Percentiles rank a stretch among this genome's conserved stretches.
Evolutionary conservation across 345 rosid genomes (phyloP).

Genomic region (Lumnitzera littorea): DNA sequence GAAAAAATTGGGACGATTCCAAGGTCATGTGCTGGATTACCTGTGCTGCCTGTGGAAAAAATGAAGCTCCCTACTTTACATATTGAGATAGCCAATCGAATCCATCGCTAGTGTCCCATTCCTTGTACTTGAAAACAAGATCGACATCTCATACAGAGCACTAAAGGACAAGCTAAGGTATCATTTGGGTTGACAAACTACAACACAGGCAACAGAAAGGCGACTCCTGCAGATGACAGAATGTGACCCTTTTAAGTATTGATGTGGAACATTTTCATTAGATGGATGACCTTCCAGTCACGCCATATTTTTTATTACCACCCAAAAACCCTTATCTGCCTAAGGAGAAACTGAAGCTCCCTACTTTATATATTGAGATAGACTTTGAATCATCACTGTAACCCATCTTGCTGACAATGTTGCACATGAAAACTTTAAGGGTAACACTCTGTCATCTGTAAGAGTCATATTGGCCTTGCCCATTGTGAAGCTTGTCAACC

Average conservation of each 20-base stretch:
- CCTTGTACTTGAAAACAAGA: no score
- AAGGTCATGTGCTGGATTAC: no score
- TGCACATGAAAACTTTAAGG: conserved; percentile 64
- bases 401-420: conserved; percentile 57
- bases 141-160: no score
- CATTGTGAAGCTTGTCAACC: conserved; percentile 47
- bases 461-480: conserved; percentile 53
- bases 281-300: no score
- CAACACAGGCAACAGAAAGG: no score
- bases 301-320: no score
- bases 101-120: conserved; percentile 16
- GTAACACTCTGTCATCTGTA: conserved; percentile 28
- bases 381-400: conserved; percentile 61
- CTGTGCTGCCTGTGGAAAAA: neutral
- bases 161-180: no score
- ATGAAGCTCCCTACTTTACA: conserved; percentile 34
- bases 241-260: no score
- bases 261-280: no score
- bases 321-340: neutral
- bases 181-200: no score
- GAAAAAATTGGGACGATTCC: no score
- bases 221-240: no score
- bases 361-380: conserved; percentile 63
- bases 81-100: conserved; percentile 65
- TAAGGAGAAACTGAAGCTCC: neutral